Evolutionary conservation across 495 filamentous ascomycete species (phyloP), one percentile per base, ranked within the genome.

Genomic region (Hypomontagnella monticulosa): DNA sequence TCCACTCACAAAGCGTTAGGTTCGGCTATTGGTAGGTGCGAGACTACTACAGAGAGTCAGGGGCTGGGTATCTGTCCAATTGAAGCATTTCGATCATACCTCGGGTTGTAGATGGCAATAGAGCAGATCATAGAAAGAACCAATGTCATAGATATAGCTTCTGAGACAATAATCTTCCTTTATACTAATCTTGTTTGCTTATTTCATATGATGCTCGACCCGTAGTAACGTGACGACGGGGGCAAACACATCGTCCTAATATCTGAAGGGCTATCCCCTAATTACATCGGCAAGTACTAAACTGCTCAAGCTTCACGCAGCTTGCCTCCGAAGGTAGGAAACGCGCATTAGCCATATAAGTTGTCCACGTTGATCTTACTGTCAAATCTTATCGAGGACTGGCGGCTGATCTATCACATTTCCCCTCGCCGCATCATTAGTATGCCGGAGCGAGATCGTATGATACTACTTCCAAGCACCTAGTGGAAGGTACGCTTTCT

Each of bases 391-490:
- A 65, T 57, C 18, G n/a, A 59, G 43, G 33, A 15, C 41, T 30
- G 32, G 44, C 38, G 49, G 49, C 58, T 73, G 71, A 73, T 60
- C 52, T 73, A 52, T 73, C 71, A 73, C 54, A 64, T 73, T 68
- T 64, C 30, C 38, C 47, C 61, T 47, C 16, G 46, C 36, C 20
- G 38, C 37, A 43, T 44, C 46, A 59, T 56, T 48, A 33, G 30
- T 8, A 34, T 43, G 36, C 42, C 14, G 37, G 61, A 27, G 48
- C 23, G 57, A 44, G 40, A 64, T 67, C 23, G 14, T 34, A 58
- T 54, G 15, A 14, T 61, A 69, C 60, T 57, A 33, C 50, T 20
- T 46, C n/a, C n/a, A n/a, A n/a, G 40, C 12, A 15, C 34, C 11
- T 36, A 41, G 14, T 11, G 12, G 15, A 37, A 23, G 19, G 36